These are phyloP conservation scores for Calonectria henricotiae DNA, from an alignment of 2,329 filamentous ascomycete genomes.

Conservation along the genomic window DNA sequence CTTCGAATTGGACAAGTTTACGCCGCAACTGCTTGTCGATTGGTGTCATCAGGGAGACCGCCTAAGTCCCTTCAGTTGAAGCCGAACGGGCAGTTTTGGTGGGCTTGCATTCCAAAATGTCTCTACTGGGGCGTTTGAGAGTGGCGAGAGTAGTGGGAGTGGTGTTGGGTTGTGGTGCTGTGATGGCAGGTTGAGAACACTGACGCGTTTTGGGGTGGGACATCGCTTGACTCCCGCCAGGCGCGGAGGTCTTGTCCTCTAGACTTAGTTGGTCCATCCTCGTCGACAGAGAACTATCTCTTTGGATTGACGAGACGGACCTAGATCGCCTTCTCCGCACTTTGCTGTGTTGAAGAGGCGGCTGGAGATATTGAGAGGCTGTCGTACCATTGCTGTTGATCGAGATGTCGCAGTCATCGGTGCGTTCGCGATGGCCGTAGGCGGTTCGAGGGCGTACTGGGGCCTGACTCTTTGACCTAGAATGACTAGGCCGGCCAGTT, in stretches of 20 bases:
- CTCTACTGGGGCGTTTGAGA: constrained; percentile 51
- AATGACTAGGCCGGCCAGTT: constrained; percentile 65
- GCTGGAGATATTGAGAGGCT: constrained; percentile 37
- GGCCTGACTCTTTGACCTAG: constrained; percentile 61
- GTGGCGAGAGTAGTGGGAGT: constrained; percentile 44
- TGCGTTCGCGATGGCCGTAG: constrained; percentile 61
- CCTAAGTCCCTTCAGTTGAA: constrained; percentile 54
- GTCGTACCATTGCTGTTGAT: constrained; percentile 59
- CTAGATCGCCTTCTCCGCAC: constrained; percentile 50
- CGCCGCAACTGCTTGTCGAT: constrained; percentile 52
- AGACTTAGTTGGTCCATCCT: constrained; percentile 62
- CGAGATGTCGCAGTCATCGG: constrained; percentile 60
- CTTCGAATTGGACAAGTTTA: constrained; percentile 56
- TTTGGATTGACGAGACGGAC: constrained; percentile 54
- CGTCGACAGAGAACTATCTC: constrained; percentile 64
- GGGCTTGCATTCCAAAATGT: constrained; percentile 42
- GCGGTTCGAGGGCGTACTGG: constrained; percentile 58
- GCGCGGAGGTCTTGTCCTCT: constrained; percentile 52
- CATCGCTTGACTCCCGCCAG: constrained; percentile 66
- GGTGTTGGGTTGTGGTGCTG: constrained; percentile 50
- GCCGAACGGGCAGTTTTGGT: constrained; percentile 35
- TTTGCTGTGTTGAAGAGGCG: constrained; percentile 50
- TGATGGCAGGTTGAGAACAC: constrained; percentile 48
- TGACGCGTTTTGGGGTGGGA: constrained; percentile 51
- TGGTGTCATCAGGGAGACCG: constrained; percentile 57